Evolutionary conservation across 1,284 basidiomycete species (phyloP).

Genomic region (Apiotrichum montevideense): DNA sequence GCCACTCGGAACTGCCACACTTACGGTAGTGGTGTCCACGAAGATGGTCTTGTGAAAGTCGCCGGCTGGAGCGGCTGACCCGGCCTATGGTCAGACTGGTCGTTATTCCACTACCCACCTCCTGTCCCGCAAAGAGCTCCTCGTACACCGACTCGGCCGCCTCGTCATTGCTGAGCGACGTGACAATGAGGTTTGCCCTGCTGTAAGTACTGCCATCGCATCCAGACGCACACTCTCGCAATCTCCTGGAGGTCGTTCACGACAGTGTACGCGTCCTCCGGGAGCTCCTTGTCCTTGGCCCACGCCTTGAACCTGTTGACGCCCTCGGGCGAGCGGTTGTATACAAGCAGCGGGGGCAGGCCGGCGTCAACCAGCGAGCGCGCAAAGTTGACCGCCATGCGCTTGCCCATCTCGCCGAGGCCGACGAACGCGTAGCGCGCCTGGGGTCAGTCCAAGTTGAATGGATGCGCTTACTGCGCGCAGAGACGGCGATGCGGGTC

Average conservation of each 20-base stretch:
- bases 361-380: conserved; percentile 19
- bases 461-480: background rate
- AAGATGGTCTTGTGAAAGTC: conserved; percentile 56
- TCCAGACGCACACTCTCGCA: conserved; percentile 32
- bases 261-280: conserved; percentile 31
- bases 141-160: conserved; percentile 65
- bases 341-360: conserved; percentile 43
- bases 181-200: conserved; percentile 73
- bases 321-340: conserved; percentile 39
- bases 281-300: conserved; percentile 25
- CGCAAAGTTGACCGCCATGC: conserved; percentile 46
- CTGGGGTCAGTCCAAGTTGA: conserved; percentile 1
- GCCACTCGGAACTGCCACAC: conserved; percentile 23
- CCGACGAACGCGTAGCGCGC: conserved; percentile 44
- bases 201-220: no score
- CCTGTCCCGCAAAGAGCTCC: conserved; percentile 57
- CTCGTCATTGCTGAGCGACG: conserved; percentile 66
- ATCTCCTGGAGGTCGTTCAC: conserved; percentile 38
- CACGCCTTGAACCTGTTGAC: conserved; percentile 36
- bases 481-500: background rate
- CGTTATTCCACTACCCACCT: conserved; percentile 34
- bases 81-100: no score
- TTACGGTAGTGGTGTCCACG: conserved; percentile 71
- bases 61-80: background rate
- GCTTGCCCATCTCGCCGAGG: conserved; percentile 46